Percentiles rank a stretch among this genome's conserved stretches.
Evolutionary conservation across 257 asterid genomes (phyloP).

Genomic region (Petrea volubilis): DNA sequence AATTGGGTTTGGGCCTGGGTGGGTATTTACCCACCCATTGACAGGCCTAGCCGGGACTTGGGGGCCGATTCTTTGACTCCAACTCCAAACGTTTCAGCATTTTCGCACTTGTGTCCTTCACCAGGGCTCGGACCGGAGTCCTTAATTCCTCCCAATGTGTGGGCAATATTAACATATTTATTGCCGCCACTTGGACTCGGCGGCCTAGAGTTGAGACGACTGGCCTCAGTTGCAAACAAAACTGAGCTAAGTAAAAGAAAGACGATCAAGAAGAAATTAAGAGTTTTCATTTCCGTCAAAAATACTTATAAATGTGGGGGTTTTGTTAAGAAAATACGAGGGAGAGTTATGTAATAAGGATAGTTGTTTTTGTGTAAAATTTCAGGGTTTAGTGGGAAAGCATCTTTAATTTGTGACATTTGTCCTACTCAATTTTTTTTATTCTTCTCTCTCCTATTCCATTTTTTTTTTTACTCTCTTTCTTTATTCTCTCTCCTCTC

Average conservation of each 20-base stretch:
- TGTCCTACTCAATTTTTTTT: too few relatives aligned
- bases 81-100: background rate
- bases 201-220: constrained; percentile 38
- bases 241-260: constrained; percentile 24
- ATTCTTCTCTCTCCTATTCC: too few relatives aligned
- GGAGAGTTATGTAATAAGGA: background rate
- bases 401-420: too few relatives aligned
- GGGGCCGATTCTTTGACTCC: constrained; percentile 42
- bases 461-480: too few relatives aligned
- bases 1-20: too few relatives aligned
- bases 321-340: background rate
- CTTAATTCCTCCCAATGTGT: constrained; percentile 27
- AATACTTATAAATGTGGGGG: background rate
- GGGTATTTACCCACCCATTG: too few relatives aligned
- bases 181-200: constrained; percentile 40
- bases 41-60: too few relatives aligned
- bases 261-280: background rate
- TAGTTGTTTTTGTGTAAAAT: background rate
- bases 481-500: too few relatives aligned
- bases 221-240: constrained; percentile 24
- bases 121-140: constrained; percentile 44
- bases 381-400: too few relatives aligned
- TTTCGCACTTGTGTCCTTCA: constrained; percentile 12
- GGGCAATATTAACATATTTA: background rate
- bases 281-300: background rate